phyloP scores from a whole-genome alignment of 257 asterid genomes.

The Fraxinus quadrangulata region DNA sequence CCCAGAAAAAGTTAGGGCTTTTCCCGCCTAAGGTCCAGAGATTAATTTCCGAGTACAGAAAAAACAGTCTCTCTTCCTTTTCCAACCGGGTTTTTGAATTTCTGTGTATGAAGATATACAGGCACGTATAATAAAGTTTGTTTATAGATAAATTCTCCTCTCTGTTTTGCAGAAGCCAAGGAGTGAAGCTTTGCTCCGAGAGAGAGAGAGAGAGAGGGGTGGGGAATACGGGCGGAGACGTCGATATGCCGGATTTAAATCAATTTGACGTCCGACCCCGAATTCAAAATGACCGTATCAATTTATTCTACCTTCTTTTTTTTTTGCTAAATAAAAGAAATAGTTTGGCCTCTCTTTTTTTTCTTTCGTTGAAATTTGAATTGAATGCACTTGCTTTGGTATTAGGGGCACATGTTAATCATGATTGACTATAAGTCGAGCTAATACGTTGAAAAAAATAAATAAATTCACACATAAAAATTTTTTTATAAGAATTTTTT shows the following conservation, averaged over 20 bases:
- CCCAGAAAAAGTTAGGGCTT: constrained; percentile 42
- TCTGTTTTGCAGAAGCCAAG: constrained; percentile 27
- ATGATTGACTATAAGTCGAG: no score
- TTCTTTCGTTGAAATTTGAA: no score
- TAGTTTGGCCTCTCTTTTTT: not conserved
- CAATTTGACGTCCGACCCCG: constrained; percentile 45
- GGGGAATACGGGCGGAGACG: not conserved
- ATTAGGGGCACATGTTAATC: no score
- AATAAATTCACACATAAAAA: no score
- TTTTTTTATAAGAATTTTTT: no score
- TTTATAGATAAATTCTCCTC: not conserved
- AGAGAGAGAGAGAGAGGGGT: constrained; percentile 1
- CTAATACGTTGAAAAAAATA: no score
- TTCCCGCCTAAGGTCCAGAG: constrained; percentile 8
- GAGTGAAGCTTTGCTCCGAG: not conserved
- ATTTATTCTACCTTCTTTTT: not conserved
- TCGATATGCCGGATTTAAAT: constrained; percentile 36
- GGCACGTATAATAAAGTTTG: not conserved
- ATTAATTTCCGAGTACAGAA: constrained; percentile 21
- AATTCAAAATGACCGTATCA: constrained; percentile 30
- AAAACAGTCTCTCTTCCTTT: constrained; percentile 8
- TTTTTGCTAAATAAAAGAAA: not conserved
- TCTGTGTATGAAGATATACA: constrained; percentile 2
- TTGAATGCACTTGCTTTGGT: no score
- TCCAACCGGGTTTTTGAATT: constrained; percentile 14